Base-by-base conservation (phyloP, 1,284 basidiomycete species). In the Ganoderma lingzhi region DNA sequence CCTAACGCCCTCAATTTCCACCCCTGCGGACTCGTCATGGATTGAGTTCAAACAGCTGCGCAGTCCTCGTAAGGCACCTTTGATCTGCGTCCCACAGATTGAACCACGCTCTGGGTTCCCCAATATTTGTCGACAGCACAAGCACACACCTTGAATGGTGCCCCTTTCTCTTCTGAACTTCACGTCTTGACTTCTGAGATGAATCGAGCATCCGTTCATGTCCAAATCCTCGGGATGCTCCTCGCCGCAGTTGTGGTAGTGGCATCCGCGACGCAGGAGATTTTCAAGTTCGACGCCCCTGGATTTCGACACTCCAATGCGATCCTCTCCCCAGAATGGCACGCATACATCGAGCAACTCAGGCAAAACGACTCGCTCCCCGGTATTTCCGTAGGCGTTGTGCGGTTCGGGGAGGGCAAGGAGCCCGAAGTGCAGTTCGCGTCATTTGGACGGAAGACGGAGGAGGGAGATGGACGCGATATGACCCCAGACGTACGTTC, bases 401-500 rank as follows among this genome's bases (percentile, higher is more conserved):
- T 77, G 2, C 74, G 67, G 8, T 71, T 74, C 12, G 75, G 68
- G 5, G 61, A 70, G 3, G 64, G 65, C 3, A 60, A 66, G 28
- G 6, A 63, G 42, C 66, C 70, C 0, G 2, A 55, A 2, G 48
- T 64, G n/a, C 51, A 71, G 17, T n/a, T 73, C 9, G 64, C 56
- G 2, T 63, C 71, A 0, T 78, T 71, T 68, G 78, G 79, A 6
- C 73, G 62, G 23, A 76, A 66, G 41, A 76, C 73, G 1, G 80
- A 81, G 65, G 76, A 77, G 9, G 78, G 79, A 2, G 71, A 78
- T 23, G 70, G 66, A 2, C 39, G 65, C 19, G 65, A 67, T 6
- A 72, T 80, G 51, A 78, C 76, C 6, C 51, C 67, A 28, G 79
- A 81, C 35, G 80, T 80, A 60, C 39, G 69, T 44, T 19, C 45